Evolutionary conservation across 2,329 filamentous ascomycete species (phyloP), one percentile per base, ranked within the genome.

Genomic region (Penicillium sp.): DNA sequence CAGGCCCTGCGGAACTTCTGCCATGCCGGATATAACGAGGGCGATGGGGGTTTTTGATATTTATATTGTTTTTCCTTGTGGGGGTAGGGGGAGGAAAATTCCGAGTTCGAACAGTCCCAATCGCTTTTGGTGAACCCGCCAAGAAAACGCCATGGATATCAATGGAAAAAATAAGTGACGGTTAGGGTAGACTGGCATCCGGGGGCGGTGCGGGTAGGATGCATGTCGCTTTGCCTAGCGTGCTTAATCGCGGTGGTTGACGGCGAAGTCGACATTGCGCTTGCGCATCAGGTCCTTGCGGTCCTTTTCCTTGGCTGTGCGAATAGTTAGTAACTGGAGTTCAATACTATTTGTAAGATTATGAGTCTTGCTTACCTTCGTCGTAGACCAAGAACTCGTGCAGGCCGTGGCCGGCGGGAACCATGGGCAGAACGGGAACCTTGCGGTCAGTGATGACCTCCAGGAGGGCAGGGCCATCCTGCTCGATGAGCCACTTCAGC

Each of bases 371-470:
- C 85, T 73, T 80, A 88, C 85, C 83, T 78, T 85, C 82, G 72
- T 96, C 91, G 75, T 90, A 96, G 15, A 92, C 83, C 69, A 97
- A 80, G 77, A 97, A 97, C 75, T 97, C 94, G 70, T 97, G 91
- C 65, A 99, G 80, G 53, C 82, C 93, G 56, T 84, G 87, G 30
- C 94, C 94, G 32, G 85, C 87, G 3, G 93, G 93, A 40, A 99
- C 94, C 94, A 97, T 97, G 30, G 94, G 94, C 67, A 97, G 78
- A n/a, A 99, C 93, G 40, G 93, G 93, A 21, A 78, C 76, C 68
- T 78, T 87, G 70, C 84, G 83, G 73, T 97, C 94, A 3, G 90
- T 94, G 46, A 96, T 82, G 47, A 99, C 88, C 77, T 97, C 93
- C 54, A 99, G 80, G 58, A 97, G 82, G 33, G 92, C 92, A 17